Percentiles rank a stretch among this genome's conserved stretches.
Conservation (phyloP, 495 filamentous ascomycete species). For the Neurospora sp. region DNA sequence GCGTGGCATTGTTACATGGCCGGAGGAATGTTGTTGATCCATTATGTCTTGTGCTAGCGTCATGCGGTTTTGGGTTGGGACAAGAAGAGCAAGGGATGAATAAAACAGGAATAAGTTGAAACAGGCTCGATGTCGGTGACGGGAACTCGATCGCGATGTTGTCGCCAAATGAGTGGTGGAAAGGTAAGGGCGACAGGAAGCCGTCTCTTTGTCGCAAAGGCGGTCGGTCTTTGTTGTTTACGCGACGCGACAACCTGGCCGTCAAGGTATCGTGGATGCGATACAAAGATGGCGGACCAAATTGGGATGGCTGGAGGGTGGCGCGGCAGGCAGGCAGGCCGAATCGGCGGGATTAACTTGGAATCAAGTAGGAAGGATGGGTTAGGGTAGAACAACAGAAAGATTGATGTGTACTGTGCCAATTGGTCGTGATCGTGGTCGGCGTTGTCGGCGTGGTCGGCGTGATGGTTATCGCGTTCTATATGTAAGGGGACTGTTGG, state of each 20-base stretch:
- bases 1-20: conserved; percentile 29
- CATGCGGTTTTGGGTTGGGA: conserved; percentile 9
- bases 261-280: background rate
- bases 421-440: background rate
- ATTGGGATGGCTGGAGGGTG: background rate
- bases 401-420: background rate
- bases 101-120: background rate
- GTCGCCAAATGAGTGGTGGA: background rate
- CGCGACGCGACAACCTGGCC: background rate
- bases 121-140: background rate
- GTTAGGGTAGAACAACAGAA: no score
- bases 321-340: background rate
- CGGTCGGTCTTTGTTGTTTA: background rate
- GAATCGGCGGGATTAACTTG: background rate
- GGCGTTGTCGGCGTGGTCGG: background rate
- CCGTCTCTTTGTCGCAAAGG: background rate
- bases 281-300: background rate
- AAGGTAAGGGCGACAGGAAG: background rate
- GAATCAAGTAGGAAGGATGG: background rate
- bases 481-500: background rate
- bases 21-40: conserved; percentile 29
- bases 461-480: background rate
- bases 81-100: conserved; percentile 17
- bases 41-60: conserved; percentile 19
- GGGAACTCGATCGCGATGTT: background rate